Evolutionary conservation across 192 early-diverging fungal genomes (phyloP).

Genomic region (Phycomyces blakesleeanus): DNA sequence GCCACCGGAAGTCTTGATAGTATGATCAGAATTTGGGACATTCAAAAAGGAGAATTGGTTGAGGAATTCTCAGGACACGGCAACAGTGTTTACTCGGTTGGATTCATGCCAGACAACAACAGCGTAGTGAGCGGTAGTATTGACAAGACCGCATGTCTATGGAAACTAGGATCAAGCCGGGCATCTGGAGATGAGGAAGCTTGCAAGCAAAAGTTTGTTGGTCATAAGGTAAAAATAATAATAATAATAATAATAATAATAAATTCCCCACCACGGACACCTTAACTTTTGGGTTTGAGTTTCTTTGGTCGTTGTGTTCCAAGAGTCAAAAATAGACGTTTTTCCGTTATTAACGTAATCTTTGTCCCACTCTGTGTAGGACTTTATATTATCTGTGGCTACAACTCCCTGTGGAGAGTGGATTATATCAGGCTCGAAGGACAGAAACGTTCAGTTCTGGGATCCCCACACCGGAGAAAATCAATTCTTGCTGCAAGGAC

Average conservation of each 20-base stretch:
- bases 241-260: too few species aligned
- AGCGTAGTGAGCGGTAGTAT: constrained; percentile 88
- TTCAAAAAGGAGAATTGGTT: constrained; percentile 66
- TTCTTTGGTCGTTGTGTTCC: background rate
- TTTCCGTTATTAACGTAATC: background rate
- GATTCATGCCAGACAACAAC: constrained; percentile 92
- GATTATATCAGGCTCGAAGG: constrained; percentile 92
- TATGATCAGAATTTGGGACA: constrained; percentile 94
- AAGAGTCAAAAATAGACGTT: background rate
- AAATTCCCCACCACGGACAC: too few species aligned
- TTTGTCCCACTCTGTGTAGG: constrained; percentile 39
- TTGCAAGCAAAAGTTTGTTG: constrained; percentile 47
- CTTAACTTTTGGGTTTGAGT: background rate
- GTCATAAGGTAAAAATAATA: constrained; percentile 44
- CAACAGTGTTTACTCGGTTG: constrained; percentile 95
- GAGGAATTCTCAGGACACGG: constrained; percentile 94
- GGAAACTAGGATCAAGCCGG: constrained; percentile 66
- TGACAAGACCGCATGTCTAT: constrained; percentile 89
- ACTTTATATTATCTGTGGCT: constrained; percentile 96
- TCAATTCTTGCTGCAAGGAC: constrained; percentile 88
- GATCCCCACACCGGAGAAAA: constrained; percentile 69
- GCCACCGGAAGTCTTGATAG: constrained; percentile 91
- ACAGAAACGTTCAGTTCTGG: constrained; percentile 93
- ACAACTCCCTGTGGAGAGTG: constrained; percentile 80
- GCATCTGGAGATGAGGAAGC: constrained; percentile 16